Evolutionary conservation across 768 basidiomycete species (phyloP), one percentile per base, ranked within the genome.

Genomic region (Leucosporidium yakuticum): DNA sequence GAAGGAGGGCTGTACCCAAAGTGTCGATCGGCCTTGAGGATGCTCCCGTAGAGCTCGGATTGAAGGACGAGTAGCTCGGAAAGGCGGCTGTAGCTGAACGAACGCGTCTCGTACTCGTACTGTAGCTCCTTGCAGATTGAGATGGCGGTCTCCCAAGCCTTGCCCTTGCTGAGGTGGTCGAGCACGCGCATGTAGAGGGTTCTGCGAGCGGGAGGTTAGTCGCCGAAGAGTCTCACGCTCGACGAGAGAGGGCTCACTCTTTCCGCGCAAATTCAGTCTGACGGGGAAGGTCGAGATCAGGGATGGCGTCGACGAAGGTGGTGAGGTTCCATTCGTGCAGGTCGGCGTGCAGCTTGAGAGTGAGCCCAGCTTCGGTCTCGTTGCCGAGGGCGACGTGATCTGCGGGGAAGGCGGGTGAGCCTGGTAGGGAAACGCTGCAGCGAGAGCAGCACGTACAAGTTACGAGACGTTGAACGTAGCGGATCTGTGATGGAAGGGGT

Each of bases 101-200:
- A 51, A 14, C 59, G 84, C 77, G 88, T 87, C 21, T 88, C 84
- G 80, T 97, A 94, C 77, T 97, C 92, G 68, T 81, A 85, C 20
- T 88, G 88, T 31, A 98, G 80, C 74, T 97, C 95, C 79, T 90
- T 90, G 80, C 91, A 94, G 59, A 97, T 88, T 57, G 91, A 89
- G 65, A 96, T 86, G 4, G 92, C 95, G 62, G 85, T 88, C 79
- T 98, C 95, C 85, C 91, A 98, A n/a, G 95, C 94, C 75, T 95
- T 93, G 15, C 94, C 95, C 79, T 93, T 90, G 60, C 91, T 90
- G 27, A 97, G 84, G 74, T 93, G 92, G 77, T 96, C 92, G n/a
- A 98, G 84, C 65, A 94, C 93, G 64, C 94, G 81, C 53, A 96
- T 82, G 73, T 88, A 91, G 3, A 98, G 81, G 0, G 91, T 91